phyloP scores from a whole-genome alignment of 371 early-diverging fungal species.

The Mucor ambiguus region DNA sequence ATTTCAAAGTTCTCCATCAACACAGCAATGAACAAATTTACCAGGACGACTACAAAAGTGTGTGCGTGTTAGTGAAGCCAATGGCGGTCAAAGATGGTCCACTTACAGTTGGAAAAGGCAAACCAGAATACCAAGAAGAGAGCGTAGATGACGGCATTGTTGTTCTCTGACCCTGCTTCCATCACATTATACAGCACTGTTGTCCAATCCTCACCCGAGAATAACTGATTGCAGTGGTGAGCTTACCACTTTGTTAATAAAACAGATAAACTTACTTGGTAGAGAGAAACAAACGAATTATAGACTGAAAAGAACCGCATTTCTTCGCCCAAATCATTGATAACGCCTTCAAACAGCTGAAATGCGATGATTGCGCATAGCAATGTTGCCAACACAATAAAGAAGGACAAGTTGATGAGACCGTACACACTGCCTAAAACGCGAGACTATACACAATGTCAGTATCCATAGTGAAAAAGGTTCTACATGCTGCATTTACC shows the following conservation, averaged over 20 bases:
- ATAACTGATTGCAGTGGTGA: conserved; percentile 37
- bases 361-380: conserved; percentile 60
- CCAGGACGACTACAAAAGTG: conserved; percentile 49
- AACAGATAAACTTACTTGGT: conserved; percentile 51
- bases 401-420: conserved; percentile 64
- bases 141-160: conserved; percentile 51
- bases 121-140: conserved; percentile 65
- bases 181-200: conserved; percentile 60
- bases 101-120: conserved; percentile 67
- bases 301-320: conserved; percentile 68
- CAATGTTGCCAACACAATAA: conserved; percentile 58
- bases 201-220: conserved; percentile 75
- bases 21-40: conserved; percentile 68
- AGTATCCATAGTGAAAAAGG: not conserved
- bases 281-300: conserved; percentile 61
- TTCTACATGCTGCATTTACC: conserved; percentile 33
- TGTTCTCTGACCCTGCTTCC: conserved; percentile 39
- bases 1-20: conserved; percentile 73
- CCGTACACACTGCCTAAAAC: conserved; percentile 64
- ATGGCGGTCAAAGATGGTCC: not conserved
- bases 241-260: too few relatives aligned
- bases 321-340: conserved; percentile 45
- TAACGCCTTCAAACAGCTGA: conserved; percentile 51
- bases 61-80: not conserved
- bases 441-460: conserved; percentile 40